phyloP scores from a whole-genome alignment of 1,284 basidiomycete genomes.

The Leccinum ponderosum region DNA sequence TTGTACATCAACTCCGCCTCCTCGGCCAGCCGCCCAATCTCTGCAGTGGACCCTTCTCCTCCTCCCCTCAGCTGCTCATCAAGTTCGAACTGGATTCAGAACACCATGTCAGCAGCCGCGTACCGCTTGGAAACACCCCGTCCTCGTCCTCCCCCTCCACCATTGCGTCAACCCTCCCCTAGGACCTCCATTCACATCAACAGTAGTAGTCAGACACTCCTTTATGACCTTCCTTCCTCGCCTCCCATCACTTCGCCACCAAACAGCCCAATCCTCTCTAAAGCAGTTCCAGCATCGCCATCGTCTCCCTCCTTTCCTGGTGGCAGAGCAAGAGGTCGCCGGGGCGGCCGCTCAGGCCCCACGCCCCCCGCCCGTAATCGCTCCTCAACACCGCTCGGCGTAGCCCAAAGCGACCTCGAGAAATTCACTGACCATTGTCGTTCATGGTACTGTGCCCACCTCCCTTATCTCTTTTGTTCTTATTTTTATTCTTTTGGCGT shows the following conservation, averaged over 20 bases:
- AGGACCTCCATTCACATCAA: slow-evolving; percentile 44
- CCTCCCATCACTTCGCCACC: slow-evolving; percentile 50
- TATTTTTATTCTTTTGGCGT: not conserved
- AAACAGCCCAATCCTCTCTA: slow-evolving; percentile 43
- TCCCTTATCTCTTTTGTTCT: not conserved
- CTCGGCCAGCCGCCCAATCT: slow-evolving; percentile 17
- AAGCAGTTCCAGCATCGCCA: slow-evolving; percentile 45
- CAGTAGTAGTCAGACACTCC: slow-evolving; percentile 47
- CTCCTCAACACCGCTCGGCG: slow-evolving; percentile 63
- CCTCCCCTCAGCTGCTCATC: slow-evolving; percentile 13
- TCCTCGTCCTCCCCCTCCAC: slow-evolving; percentile 61
- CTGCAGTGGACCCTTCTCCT: slow-evolving; percentile 1
- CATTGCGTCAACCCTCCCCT: slow-evolving; percentile 54
- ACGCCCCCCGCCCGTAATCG: slow-evolving; percentile 56
- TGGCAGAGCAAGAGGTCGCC: slow-evolving; percentile 41
- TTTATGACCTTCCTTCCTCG: slow-evolving; percentile 74
- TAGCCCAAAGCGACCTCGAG: slow-evolving; percentile 63
- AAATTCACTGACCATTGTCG: slow-evolving; percentile 71
- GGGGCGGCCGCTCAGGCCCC: slow-evolving; percentile 46
- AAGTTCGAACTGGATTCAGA: slow-evolving; percentile 37
- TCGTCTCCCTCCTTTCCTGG: slow-evolving; percentile 57
- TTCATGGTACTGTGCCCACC: slow-evolving; percentile 52
- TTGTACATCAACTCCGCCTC: slow-evolving; percentile 20
- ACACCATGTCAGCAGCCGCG: slow-evolving; percentile 54
- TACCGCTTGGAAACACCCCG: slow-evolving; percentile 67